Percentiles rank a stretch among this genome's conserved stretches.
Evolutionary conservation across 108 stramenopile species (phyloP).

Genomic region (Cyclotella baltica): DNA sequence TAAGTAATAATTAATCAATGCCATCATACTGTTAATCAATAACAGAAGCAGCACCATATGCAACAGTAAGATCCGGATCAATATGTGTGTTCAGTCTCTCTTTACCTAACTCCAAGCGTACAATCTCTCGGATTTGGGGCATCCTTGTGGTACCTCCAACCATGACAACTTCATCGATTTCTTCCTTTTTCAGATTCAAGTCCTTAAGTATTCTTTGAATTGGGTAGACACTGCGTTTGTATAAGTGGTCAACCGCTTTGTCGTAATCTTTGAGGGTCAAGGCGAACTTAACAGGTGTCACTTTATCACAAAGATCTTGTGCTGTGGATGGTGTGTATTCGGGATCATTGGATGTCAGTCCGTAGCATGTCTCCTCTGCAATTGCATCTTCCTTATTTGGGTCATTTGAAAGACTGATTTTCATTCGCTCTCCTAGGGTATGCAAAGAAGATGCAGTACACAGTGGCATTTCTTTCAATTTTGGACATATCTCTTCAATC

Average conservation of each 20-base stretch:
- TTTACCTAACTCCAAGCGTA: slow-evolving; percentile 71
- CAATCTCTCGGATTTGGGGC: slow-evolving; percentile 90
- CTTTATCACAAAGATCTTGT: slow-evolving; percentile 58
- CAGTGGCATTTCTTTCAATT: slow-evolving; percentile 55
- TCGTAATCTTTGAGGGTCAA: slow-evolving; percentile 85
- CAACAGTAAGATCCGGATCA: slow-evolving; percentile 98
- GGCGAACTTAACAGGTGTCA: slow-evolving; percentile 54
- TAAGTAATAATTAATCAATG: too few relatives aligned
- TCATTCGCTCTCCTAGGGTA: slow-evolving; percentile 83
- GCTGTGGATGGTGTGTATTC: slow-evolving; percentile 31
- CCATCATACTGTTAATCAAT: slow-evolving; percentile 75
- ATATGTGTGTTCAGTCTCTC: slow-evolving; percentile 90
- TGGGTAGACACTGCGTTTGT: slow-evolving; percentile 81
- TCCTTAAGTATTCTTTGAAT: slow-evolving; percentile 82
- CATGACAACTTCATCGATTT: slow-evolving; percentile 98
- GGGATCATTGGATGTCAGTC: slow-evolving; percentile 6
- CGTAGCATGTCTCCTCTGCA: slow-evolving; percentile 42
- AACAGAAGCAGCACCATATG: slow-evolving; percentile 96
- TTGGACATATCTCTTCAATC: slow-evolving; percentile 59
- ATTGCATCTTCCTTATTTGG: slow-evolving; percentile 31
- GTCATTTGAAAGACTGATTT: slow-evolving; percentile 70
- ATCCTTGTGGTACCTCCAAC: slow-evolving; percentile 97
- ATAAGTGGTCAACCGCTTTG: slow-evolving; percentile 64
- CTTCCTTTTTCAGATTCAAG: slow-evolving; percentile 71
- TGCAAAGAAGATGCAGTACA: slow-evolving; percentile 85